Evolutionary conservation across 176 grass and related monocot genomes (phyloP).

Genomic region (Oryza glumipatula): DNA sequence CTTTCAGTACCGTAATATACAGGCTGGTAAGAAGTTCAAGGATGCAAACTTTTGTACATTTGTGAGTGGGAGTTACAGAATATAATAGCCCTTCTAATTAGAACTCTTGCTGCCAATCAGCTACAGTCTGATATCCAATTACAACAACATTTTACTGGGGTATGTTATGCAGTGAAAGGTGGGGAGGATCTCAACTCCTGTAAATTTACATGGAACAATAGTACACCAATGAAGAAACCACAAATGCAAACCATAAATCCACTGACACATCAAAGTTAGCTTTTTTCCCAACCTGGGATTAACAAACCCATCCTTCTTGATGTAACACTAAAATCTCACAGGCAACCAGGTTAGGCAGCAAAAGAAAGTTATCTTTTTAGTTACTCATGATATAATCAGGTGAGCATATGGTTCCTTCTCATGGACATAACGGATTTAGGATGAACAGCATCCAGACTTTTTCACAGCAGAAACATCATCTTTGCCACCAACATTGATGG

Average conservation of each 20-base stretch:
- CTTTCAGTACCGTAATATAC: slow-evolving; percentile 30
- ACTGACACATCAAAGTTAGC: slow-evolving; percentile 32
- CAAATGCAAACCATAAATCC: slow-evolving; percentile 23
- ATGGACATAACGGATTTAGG: slow-evolving; percentile 36
- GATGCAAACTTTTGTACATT: slow-evolving; percentile 46
- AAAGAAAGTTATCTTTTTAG: slow-evolving; percentile 36
- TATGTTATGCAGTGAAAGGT: slow-evolving; percentile 22
- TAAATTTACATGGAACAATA: slow-evolving; percentile 11
- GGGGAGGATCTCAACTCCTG: slow-evolving; percentile 33
- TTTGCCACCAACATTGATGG: slow-evolving; percentile 56
- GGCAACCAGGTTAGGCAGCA: slow-evolving; percentile 38
- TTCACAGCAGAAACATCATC: slow-evolving; percentile 62
- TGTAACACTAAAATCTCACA: slow-evolving; percentile 26
- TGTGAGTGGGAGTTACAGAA: slow-evolving; percentile 32
- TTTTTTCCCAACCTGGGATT: neutral
- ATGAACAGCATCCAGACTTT: slow-evolving; percentile 55
- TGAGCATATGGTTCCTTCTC: slow-evolving; percentile 45
- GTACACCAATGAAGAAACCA: slow-evolving; percentile 38
- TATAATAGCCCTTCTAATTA: slow-evolving; percentile 41
- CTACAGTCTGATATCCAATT: slow-evolving; percentile 24
- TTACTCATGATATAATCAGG: slow-evolving; percentile 22
- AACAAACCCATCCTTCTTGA: slow-evolving; percentile 18
- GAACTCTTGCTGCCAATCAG: slow-evolving; percentile 36
- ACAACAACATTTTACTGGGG: slow-evolving; percentile 30
- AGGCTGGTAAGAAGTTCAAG: slow-evolving; percentile 21